Evolutionary conservation across 2,329 filamentous ascomycete genomes (phyloP).

Genomic region (Leptoxyphium fumago): DNA sequence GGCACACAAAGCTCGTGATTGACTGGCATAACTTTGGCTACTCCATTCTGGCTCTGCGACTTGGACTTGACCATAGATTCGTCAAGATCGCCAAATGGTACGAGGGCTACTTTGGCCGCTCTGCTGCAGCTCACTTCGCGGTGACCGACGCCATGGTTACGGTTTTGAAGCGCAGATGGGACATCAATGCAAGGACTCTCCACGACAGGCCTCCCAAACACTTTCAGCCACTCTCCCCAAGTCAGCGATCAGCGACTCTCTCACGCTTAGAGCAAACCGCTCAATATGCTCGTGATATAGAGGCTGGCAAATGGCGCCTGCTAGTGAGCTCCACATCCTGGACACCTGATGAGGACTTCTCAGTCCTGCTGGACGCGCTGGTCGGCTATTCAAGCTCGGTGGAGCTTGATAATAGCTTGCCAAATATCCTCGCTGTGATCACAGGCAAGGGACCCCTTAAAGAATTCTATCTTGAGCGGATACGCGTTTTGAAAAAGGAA

Average conservation of each 20-base stretch:
- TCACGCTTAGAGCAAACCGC: slow-evolving; percentile 49
- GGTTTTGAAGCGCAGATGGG: slow-evolving; percentile 54
- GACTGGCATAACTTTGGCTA: slow-evolving; percentile 99
- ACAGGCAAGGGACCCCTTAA: slow-evolving; percentile 88
- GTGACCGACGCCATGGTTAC: slow-evolving; percentile 81
- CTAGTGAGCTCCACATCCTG: slow-evolving; percentile 91
- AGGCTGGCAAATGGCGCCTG: slow-evolving; percentile 39
- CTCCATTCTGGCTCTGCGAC: slow-evolving; percentile 64
- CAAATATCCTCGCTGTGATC: slow-evolving; percentile 70
- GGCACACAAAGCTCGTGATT: slow-evolving; percentile 70
- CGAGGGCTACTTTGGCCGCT: slow-evolving; percentile 55
- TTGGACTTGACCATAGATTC: slow-evolving; percentile 53
- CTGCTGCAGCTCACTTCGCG: slow-evolving; percentile 62
- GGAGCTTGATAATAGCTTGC: slow-evolving; percentile 32
- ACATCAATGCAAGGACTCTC: slow-evolving; percentile 49
- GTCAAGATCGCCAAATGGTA: slow-evolving; percentile 64
- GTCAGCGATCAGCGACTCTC: slow-evolving; percentile 45
- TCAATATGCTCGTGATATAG: slow-evolving; percentile 37
- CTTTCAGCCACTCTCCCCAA: slow-evolving; percentile 54
- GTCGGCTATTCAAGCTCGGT: slow-evolving; percentile 51
- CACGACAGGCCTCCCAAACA: slow-evolving; percentile 76
- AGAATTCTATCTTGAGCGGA: slow-evolving; percentile 53
- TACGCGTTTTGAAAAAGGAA: slow-evolving; percentile 44
- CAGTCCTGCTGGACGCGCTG: slow-evolving; percentile 68
- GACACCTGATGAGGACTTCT: slow-evolving; percentile 95